phyloP scores from a whole-genome alignment of 495 filamentous ascomycete species.

The Penicillium samsonianum region DNA sequence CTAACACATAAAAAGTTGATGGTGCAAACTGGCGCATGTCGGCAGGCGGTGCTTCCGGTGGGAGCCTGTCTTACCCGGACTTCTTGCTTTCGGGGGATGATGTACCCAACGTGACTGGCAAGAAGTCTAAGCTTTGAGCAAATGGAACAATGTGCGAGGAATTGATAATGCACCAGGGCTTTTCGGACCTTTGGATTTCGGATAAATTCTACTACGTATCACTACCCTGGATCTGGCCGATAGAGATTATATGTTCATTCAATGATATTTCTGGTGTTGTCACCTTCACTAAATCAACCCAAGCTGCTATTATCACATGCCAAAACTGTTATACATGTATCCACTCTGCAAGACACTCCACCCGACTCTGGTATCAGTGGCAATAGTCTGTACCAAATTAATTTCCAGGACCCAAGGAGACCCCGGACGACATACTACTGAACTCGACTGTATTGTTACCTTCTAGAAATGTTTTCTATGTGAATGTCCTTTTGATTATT shows the following conservation, averaged over 20 bases:
- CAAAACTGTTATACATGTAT: too few relatives aligned
- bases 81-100: slow-evolving; percentile 58
- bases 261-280: neutral
- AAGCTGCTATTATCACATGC: too few relatives aligned
- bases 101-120: slow-evolving; percentile 60
- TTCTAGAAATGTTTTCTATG: too few relatives aligned
- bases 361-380: too few relatives aligned
- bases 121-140: slow-evolving; percentile 61
- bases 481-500: too few relatives aligned
- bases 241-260: neutral
- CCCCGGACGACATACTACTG: too few relatives aligned
- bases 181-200: neutral
- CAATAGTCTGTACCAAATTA: too few relatives aligned
- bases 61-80: slow-evolving; percentile 57
- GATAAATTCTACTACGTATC: neutral
- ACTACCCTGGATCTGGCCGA: neutral
- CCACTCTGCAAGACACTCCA: too few relatives aligned
- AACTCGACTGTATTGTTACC: too few relatives aligned
- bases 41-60: slow-evolving; percentile 45
- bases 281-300: too few relatives aligned
- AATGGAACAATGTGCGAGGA: neutral
- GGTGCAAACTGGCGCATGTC: slow-evolving; percentile 50
- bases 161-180: neutral
- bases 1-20: slow-evolving; percentile 35
- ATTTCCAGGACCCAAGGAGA: too few relatives aligned